These are phyloP conservation scores for Ascosphaera apis DNA, from an alignment of 2,329 filamentous ascomycete species.

Conservation along the genomic window DNA sequence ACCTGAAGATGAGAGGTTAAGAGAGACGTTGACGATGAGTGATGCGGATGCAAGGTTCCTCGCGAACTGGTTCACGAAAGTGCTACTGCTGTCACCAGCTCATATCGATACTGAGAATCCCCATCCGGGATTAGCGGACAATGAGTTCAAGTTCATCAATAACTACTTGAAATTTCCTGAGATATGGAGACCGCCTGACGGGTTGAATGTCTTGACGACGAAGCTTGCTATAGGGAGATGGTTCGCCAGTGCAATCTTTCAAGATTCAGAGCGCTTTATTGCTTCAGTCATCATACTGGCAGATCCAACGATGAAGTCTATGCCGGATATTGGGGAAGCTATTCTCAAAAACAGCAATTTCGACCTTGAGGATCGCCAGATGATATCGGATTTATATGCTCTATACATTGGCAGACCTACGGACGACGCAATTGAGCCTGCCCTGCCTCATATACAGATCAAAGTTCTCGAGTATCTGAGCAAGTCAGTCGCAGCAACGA, in stretches of 20 bases:
- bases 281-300: constrained; percentile 66
- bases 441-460: constrained; percentile 48
- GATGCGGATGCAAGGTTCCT: constrained; percentile 53
- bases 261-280: constrained; percentile 58
- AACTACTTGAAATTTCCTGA: constrained; percentile 24
- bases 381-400: constrained; percentile 44
- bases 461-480: constrained; percentile 53
- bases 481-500: constrained; percentile 52
- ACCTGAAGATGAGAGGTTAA: constrained; percentile 50
- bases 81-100: constrained; percentile 44
- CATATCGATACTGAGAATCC: constrained; percentile 14
- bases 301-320: constrained; percentile 48
- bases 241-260: constrained; percentile 67
- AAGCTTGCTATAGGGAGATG: constrained; percentile 48
- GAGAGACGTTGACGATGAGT: constrained; percentile 41
- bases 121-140: constrained; percentile 38
- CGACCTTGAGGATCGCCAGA: constrained; percentile 40
- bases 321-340: constrained; percentile 71
- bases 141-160: constrained; percentile 48
- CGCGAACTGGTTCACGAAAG: constrained; percentile 50
- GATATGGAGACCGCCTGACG: constrained; percentile 42
- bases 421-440: constrained; percentile 19
- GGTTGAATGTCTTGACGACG: constrained; percentile 43
- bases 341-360: constrained; percentile 55
- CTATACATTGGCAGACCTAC: constrained; percentile 41